These are phyloP conservation scores for Microbotryum scabiosae DNA, from an alignment of 1,284 basidiomycete genomes.

Conservation along the genomic window DNA sequence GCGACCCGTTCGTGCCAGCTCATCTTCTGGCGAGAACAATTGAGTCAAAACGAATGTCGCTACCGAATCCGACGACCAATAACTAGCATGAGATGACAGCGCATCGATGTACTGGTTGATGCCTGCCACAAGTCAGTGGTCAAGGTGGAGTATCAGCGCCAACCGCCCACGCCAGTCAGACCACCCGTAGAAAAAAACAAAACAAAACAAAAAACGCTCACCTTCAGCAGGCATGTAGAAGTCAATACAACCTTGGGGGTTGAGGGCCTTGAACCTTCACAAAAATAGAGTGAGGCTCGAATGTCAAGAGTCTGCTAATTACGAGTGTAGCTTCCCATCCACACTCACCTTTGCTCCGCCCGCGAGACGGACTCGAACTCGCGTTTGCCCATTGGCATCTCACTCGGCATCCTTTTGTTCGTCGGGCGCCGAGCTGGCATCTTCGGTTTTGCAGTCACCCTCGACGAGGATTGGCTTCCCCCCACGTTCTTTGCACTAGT, in stretches of 20 bases:
- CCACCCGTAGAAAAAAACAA: neutral
- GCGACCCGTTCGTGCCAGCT: constrained; percentile 19
- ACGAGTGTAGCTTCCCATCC: neutral
- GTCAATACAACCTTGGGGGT: constrained; percentile 17
- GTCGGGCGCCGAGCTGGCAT: neutral
- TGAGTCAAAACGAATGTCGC: constrained; percentile 19
- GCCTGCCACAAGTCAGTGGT: neutral
- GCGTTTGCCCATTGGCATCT: constrained; percentile 11
- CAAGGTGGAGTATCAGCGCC: neutral
- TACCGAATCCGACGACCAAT: constrained; percentile 15
- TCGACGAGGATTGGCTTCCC: constrained; percentile 4
- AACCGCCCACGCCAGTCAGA: neutral
- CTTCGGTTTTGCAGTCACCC: neutral
- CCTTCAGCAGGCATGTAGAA: constrained; percentile 22
- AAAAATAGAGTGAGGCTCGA: neutral
- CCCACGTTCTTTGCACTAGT: neutral
- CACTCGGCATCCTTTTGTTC: constrained; percentile 25
- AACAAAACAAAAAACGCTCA: neutral
- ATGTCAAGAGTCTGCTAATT: neutral
- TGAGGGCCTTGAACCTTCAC: constrained; percentile 18
- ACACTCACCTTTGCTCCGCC: constrained; percentile 22
- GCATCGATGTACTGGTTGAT: constrained; percentile 23
- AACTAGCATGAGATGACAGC: constrained; percentile 10
- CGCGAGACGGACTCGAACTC: constrained; percentile 20
- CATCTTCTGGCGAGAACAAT: constrained; percentile 16